Conservation (phyloP, 106 monocot species). For the Alisma plantagoaquatica region DNA sequence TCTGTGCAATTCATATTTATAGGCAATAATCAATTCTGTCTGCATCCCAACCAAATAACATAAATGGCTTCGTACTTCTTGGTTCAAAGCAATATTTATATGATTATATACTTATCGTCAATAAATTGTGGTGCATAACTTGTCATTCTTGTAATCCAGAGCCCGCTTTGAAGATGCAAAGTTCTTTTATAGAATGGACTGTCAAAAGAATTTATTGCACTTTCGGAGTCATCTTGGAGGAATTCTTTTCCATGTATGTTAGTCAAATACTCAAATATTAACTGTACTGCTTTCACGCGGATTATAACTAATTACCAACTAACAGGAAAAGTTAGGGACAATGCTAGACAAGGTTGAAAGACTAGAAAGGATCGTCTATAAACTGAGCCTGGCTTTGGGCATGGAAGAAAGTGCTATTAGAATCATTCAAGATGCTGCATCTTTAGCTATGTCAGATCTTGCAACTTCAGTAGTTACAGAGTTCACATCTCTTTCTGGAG, state of each 20-base stretch:
- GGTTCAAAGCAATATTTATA: no score
- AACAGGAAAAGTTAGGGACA: slow-evolving; percentile 89
- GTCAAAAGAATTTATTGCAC: slow-evolving; percentile 64
- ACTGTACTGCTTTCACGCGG: background rate
- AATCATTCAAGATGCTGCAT: slow-evolving; percentile 59
- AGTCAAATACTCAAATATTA: no score
- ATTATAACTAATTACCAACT: background rate
- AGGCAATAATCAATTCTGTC: no score
- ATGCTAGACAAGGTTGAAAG: slow-evolving; percentile 84
- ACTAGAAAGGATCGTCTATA: slow-evolving; percentile 43
- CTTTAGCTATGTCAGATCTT: slow-evolving; percentile 96
- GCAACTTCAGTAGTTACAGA: slow-evolving; percentile 83
- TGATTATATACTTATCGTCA: no score
- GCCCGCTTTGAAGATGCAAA: slow-evolving; percentile 97
- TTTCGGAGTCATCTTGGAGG: slow-evolving; percentile 61
- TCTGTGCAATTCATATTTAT: no score
- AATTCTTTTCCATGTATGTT: slow-evolving; percentile 95
- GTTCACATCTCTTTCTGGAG: slow-evolving; percentile 87
- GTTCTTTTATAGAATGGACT: slow-evolving; percentile 89
- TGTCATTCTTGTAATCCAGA: slow-evolving; percentile 38
- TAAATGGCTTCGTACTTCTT: no score
- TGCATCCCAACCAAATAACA: no score
- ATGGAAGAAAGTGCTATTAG: slow-evolving; percentile 35
- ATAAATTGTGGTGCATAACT: no score
- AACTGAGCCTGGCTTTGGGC: slow-evolving; percentile 44